Conservation (phyloP, 805 yeast species). For the Kregervanrija pseudodelftensis region DNA sequence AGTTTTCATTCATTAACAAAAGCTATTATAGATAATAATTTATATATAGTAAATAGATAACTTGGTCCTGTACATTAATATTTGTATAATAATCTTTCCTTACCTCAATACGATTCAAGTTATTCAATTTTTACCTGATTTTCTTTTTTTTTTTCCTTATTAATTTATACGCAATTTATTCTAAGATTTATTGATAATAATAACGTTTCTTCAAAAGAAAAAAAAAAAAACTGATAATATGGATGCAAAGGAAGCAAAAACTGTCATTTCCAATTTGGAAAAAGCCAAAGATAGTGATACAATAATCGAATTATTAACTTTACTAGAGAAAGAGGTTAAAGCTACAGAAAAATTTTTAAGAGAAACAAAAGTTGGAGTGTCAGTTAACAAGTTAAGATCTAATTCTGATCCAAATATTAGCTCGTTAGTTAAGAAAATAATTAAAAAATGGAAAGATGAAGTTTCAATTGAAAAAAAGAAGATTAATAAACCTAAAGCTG, state of each 20-base stretch:
- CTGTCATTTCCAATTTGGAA: slow-evolving; percentile 66
- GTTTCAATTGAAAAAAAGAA: slow-evolving; percentile 58
- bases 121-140: background rate
- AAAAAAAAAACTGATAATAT: slow-evolving; percentile 24
- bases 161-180: too few relatives aligned
- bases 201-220: background rate
- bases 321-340: slow-evolving; percentile 60
- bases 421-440: slow-evolving; percentile 70
- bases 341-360: slow-evolving; percentile 84
- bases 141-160: background rate
- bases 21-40: too few relatives aligned
- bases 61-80: too few relatives aligned
- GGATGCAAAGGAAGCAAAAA: slow-evolving; percentile 69
- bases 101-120: background rate
- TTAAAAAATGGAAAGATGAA: slow-evolving; percentile 83
- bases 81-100: too few relatives aligned
- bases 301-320: slow-evolving; percentile 56
- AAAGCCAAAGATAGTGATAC: slow-evolving; percentile 60
- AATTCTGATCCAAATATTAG: slow-evolving; percentile 62
- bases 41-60: too few relatives aligned
- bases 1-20: too few relatives aligned
- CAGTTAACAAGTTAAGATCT: slow-evolving; percentile 81
- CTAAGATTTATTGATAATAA: too few relatives aligned
- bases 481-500: slow-evolving; percentile 1
- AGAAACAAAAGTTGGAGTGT: slow-evolving; percentile 95